Evolutionary conservation across 2,329 filamentous ascomycete genomes (phyloP).

Genomic region (Ceratocystis diversiconidia): DNA sequence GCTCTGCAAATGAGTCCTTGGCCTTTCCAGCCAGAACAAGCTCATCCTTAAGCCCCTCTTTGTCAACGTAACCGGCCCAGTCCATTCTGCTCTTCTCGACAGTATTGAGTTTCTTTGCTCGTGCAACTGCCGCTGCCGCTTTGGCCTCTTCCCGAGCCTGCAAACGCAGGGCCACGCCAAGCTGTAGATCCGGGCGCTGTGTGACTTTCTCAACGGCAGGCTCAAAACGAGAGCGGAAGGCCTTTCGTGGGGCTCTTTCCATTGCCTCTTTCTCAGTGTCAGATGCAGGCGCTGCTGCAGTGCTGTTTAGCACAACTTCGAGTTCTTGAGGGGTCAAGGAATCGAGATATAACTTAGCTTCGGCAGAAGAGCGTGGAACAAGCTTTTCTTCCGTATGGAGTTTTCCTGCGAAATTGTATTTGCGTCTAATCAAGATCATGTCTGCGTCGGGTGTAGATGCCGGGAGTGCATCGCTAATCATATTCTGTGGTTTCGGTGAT

Average conservation of each 20-base stretch:
- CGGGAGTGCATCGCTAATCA: neutral
- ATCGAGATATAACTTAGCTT: conserved; percentile 49
- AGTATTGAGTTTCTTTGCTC: conserved; percentile 49
- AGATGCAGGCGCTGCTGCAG: conserved; percentile 17
- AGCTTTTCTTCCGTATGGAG: conserved; percentile 58
- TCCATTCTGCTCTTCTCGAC: conserved; percentile 61
- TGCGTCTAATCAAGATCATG: conserved; percentile 52
- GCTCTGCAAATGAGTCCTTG: conserved; percentile 47
- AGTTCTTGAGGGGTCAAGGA: conserved; percentile 20
- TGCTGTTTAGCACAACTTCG: conserved; percentile 14
- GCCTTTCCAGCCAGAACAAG: conserved; percentile 49
- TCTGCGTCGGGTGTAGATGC: conserved; percentile 22
- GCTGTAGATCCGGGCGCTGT: conserved; percentile 42
- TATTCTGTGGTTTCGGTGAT: neutral
- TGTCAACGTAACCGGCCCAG: conserved; percentile 58
- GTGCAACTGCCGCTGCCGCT: conserved; percentile 23
- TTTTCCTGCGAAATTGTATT: conserved; percentile 62
- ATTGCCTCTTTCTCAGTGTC: neutral
- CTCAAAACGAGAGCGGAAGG: conserved; percentile 50
- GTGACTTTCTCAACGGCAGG: conserved; percentile 33
- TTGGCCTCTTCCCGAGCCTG: conserved; percentile 36
- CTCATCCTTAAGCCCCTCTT: conserved; percentile 57
- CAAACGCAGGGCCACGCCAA: conserved; percentile 37
- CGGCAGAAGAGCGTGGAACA: conserved; percentile 49
- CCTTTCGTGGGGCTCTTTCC: conserved; percentile 36